Base-by-base conservation (phyloP, 768 basidiomycete genomes). In the Pleurotus tuoliensis region DNA sequence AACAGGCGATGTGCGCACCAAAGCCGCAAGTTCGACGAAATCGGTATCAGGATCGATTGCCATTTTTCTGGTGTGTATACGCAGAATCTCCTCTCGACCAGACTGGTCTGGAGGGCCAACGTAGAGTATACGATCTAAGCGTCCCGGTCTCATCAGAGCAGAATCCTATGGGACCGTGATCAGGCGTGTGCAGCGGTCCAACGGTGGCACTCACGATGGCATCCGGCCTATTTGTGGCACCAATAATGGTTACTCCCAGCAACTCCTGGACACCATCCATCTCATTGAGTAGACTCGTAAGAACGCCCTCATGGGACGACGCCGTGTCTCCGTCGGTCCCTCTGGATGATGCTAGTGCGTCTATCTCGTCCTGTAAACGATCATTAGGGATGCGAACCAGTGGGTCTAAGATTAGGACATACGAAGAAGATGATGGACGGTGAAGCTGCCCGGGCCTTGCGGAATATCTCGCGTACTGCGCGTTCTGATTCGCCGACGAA, bases 231-330 rank as follows among this genome's bases (percentile, higher is more conserved):
- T 99, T 98, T 11, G 97, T 99, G 0, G 97, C 97, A 1, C 94
- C 97, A 8, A 99, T 83, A 34, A 98, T 83, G 0, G 92, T 95
- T n/a, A 99, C 97, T 0, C 95, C 94, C 15, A 89, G 76, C 16
- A 98, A 77, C 71, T 96, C 94, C 70, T 98, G 92, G 0, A 98
- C 90, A 16, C 97, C 97, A 66, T 98, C 97, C 94, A 98, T 98
- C 67, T 99, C 97, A 66, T 96, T 98, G 56, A 99, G 69, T 11
- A 99, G 76, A 58, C 87, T 96, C 1, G 95, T 95, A 6, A 99
- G 78, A 11, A 98, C 93, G 6, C 97, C 94, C 62, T 92, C 89
- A 62, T 94, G 89, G 0, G 84, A 78, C 9, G 81, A 79, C 1
- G 75, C 71, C 4, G 74, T 69, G 41, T 85, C 84, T 2, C 73